Evolutionary conservation across 1,284 basidiomycete genomes (phyloP).

Genomic region (Cryptococcus amylolentus): DNA sequence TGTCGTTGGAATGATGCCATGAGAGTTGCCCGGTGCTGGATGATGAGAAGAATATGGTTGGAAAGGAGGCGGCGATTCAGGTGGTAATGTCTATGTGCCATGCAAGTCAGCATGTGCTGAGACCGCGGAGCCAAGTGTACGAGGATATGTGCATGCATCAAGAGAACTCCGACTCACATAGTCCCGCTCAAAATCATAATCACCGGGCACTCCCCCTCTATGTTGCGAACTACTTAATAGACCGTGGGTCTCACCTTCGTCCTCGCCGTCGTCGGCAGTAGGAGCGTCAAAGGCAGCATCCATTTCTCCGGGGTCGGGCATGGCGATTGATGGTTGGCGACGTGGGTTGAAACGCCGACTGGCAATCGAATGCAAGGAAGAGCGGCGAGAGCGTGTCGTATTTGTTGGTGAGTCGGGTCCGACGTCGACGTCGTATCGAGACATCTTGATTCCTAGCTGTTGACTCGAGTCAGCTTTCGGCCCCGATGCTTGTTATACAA

Average conservation of each 20-base stretch:
- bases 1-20: constrained; percentile 66
- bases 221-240: constrained; percentile 13
- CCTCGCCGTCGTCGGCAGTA: constrained; percentile 16
- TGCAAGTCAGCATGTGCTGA: constrained; percentile 3
- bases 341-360: constrained; percentile 21
- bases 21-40: constrained; percentile 71
- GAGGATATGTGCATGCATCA: neutral
- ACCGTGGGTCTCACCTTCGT: constrained; percentile 30
- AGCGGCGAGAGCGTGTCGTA: constrained; percentile 23
- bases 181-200: constrained; percentile 80
- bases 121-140: neutral
- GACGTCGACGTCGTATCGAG: constrained; percentile 30
- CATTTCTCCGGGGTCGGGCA: constrained; percentile 48
- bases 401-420: constrained; percentile 19
- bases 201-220: constrained; percentile 41
- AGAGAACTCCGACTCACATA: constrained; percentile 53
- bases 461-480: constrained; percentile 1
- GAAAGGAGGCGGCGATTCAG: constrained; percentile 74
- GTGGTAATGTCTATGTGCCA: constrained; percentile 51
- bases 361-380: constrained; percentile 32
- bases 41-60: constrained; percentile 58
- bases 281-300: constrained; percentile 47
- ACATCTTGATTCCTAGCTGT: constrained; percentile 20
- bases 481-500: neutral
- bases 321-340: constrained; percentile 8